These are phyloP conservation scores for Linderniella brevidens DNA, from an alignment of 257 asterid genomes.

Conservation along the genomic window DNA sequence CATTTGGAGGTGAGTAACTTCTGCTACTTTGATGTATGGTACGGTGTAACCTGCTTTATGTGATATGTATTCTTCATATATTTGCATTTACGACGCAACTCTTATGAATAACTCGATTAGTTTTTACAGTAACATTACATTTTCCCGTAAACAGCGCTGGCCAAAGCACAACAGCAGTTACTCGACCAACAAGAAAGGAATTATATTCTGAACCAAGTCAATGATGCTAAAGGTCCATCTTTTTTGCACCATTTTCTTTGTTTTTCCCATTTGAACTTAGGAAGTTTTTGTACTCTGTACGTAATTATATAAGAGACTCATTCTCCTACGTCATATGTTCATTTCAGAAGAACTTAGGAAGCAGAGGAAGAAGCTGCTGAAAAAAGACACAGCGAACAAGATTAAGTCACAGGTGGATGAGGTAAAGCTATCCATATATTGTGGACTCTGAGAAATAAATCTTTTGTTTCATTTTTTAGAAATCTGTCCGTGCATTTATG, in stretches of 20 bases:
- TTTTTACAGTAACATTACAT: slow-evolving; percentile 6
- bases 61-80: background rate
- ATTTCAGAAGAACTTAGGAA: slow-evolving; percentile 81
- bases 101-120: background rate
- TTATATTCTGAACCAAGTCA: slow-evolving; percentile 75
- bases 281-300: background rate
- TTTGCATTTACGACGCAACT: background rate
- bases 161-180: slow-evolving; percentile 81
- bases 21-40: too few species aligned
- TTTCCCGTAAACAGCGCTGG: slow-evolving; percentile 48
- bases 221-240: slow-evolving; percentile 71
- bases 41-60: background rate
- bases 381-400: slow-evolving; percentile 72
- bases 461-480: slow-evolving; percentile 5
- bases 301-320: background rate
- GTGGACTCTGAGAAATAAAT: slow-evolving; percentile 14
- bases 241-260: background rate
- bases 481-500: background rate
- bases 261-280: too few species aligned
- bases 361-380: slow-evolving; percentile 85
- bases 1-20: slow-evolving; percentile 58
- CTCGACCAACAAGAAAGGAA: slow-evolving; percentile 90
- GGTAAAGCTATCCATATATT: too few species aligned
- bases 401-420: slow-evolving; percentile 75
- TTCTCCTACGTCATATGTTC: slow-evolving; percentile 1